phyloP scores from a whole-genome alignment of 495 filamentous ascomycete genomes.

The Hypomontagnella submonticulosa region DNA sequence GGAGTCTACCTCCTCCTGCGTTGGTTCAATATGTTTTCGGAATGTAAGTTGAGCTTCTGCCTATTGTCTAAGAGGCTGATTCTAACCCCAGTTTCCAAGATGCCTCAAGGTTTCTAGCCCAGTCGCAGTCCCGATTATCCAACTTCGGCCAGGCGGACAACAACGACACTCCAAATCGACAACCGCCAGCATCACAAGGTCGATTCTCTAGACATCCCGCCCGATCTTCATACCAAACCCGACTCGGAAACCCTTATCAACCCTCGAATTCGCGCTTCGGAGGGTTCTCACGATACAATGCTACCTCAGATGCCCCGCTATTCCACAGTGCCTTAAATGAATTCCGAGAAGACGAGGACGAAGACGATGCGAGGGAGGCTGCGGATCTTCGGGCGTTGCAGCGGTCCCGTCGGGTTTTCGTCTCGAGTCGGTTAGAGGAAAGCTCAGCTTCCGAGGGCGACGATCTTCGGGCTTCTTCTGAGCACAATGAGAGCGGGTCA shows the following conservation, averaged over 20 bases:
- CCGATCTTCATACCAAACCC: constrained; percentile 52
- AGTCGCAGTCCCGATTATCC: constrained; percentile 88
- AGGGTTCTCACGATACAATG: constrained; percentile 76
- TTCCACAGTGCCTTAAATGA: constrained; percentile 85
- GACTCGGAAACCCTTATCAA: constrained; percentile 77
- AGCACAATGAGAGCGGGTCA: constrained; percentile 59
- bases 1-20: constrained; percentile 49
- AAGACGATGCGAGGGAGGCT: constrained; percentile 90
- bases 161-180: constrained; percentile 53
- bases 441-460: constrained; percentile 83
- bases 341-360: constrained; percentile 89
- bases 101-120: constrained; percentile 95
- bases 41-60: constrained; percentile 74
- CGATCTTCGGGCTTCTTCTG: constrained; percentile 65
- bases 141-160: constrained; percentile 71
- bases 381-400: constrained; percentile 94
- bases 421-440: constrained; percentile 78
- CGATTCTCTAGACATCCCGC: constrained; percentile 51
- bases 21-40: constrained; percentile 82
- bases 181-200: constrained; percentile 48
- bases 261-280: constrained; percentile 71
- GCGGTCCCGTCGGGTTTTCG: constrained; percentile 87
- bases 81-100: constrained; percentile 64
- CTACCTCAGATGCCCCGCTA: constrained; percentile 81
- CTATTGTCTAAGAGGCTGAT: constrained; percentile 17